Base-by-base conservation (phyloP, 108 stramenopile genomes). In the Chaetoceros muelleri region DNA sequence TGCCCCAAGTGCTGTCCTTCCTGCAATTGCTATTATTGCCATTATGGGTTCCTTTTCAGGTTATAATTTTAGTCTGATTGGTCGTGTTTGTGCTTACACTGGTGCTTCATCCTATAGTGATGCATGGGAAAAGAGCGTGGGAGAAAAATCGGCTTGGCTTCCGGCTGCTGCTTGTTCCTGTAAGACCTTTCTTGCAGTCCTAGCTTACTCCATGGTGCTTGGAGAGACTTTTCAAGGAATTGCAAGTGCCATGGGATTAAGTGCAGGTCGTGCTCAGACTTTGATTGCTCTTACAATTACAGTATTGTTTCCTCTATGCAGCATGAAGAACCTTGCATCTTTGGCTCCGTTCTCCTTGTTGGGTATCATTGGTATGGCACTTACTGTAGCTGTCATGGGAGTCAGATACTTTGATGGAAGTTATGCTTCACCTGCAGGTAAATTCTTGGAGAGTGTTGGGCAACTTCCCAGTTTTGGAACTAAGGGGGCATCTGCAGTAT, bases 191-290 rank as follows among this genome's bases (percentile, higher is more conserved):
- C 75, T 71, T 46, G 81, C 82, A 46, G 81, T 85, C 44, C 24
- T 85, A 46, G 76, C 78, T 21, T 98, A 85, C 64, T 76, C 76
- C 53, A 91, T 98, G 81, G 86, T 98, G 64, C 67, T 98, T 56
- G 87, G 79, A 10, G 91, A 88, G 53, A 93, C 80, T 16, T 62
- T 80, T 30, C 64, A 57, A 10, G 61, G 78, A 0, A 45, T 78
- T n/a, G 18, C 56, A 57, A 81, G 69, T 3, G 30, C 50, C 1
- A 0, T 30, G 24, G 67, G 67, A 24, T 1, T 65, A 2, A 18
- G 2, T 1, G 52, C 64, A n/a, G 22, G 60, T 18, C 50, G 83
- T 40, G 71, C 68, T 8, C 52, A 47, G 2, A 65, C 79, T 0
- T 53, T 92, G 28, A 27, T 87, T 44, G 62, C 74, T 18, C 29